A percentile compares a stretch with the other conserved stretches of the same genome.
phyloP scores from a whole-genome alignment of 768 basidiomycete species.

The Tephrocybe sp. region DNA sequence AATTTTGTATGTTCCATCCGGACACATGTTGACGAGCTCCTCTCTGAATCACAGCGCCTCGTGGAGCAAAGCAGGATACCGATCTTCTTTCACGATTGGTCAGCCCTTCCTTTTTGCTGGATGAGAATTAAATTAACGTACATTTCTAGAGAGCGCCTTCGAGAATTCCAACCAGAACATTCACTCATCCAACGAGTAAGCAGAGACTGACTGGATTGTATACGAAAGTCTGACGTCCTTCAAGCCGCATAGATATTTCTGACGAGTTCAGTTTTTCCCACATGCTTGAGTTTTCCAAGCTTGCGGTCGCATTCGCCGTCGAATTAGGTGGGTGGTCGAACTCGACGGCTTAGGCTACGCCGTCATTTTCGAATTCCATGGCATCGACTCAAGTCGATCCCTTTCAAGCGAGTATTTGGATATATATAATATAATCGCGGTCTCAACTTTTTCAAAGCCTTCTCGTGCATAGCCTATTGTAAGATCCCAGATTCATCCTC shows the following conservation, averaged over 20 bases:
- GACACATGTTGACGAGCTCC: slow-evolving; percentile 27
- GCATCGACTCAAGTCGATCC: neutral
- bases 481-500: too few relatives aligned
- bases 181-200: slow-evolving; percentile 80
- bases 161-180: slow-evolving; percentile 82
- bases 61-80: slow-evolving; percentile 86
- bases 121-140: slow-evolving; percentile 15
- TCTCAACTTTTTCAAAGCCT: too few relatives aligned
- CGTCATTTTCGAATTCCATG: neutral
- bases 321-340: slow-evolving; percentile 60
- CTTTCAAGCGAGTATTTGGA: too few relatives aligned
- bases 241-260: slow-evolving; percentile 80
- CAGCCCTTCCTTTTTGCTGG: slow-evolving; percentile 24
- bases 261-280: slow-evolving; percentile 89
- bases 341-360: neutral
- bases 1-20: slow-evolving; percentile 26
- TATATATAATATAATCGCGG: too few relatives aligned
- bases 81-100: slow-evolving; percentile 83
- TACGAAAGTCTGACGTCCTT: slow-evolving; percentile 15
- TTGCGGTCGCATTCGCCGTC: slow-evolving; percentile 77
- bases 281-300: slow-evolving; percentile 87
- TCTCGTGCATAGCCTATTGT: too few relatives aligned
- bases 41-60: slow-evolving; percentile 55
- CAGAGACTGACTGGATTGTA: slow-evolving; percentile 15
- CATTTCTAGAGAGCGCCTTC: slow-evolving; percentile 61